Conservation (phyloP, 2,329 filamentous ascomycete genomes). For the Amauroascus verrucosus region DNA sequence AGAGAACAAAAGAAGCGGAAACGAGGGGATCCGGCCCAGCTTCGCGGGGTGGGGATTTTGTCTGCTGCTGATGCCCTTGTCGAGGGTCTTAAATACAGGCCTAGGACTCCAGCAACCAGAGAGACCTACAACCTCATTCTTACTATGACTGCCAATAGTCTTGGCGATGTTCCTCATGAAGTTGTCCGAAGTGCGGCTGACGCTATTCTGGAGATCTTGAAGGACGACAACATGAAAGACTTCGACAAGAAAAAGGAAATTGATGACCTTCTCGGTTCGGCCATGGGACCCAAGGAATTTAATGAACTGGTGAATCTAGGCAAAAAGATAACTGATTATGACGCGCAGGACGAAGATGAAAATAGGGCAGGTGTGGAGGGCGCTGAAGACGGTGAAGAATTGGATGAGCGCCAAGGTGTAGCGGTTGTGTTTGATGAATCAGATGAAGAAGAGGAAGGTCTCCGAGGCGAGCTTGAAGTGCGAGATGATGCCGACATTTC, state of each 20-base stretch:
- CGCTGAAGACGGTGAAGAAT: conserved; percentile 55
- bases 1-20: conserved; percentile 82
- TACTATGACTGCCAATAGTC: conserved; percentile 73
- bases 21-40: conserved; percentile 58
- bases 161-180: conserved; percentile 88
- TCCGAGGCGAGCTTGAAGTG: conserved; percentile 70
- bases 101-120: conserved; percentile 79
- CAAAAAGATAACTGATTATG: conserved; percentile 98
- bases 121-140: conserved; percentile 91
- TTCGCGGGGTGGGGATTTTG: conserved; percentile 64
- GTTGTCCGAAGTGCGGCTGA: conserved; percentile 90
- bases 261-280: conserved; percentile 79
- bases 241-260: conserved; percentile 97
- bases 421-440: conserved; percentile 94
- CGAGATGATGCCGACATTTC: conserved; percentile 69
- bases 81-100: conserved; percentile 84
- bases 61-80: conserved; percentile 77
- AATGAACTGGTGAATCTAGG: conserved; percentile 92
- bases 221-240: conserved; percentile 92
- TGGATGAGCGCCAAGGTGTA: conserved; percentile 91
- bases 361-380: conserved; percentile 53
- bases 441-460: conserved; percentile 74
- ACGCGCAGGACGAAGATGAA: conserved; percentile 84
- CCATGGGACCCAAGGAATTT: conserved; percentile 79
- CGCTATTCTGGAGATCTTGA: conserved; percentile 78